Base-by-base conservation (phyloP, 129 eudicot species). In the Tagetes erecta region DNA sequence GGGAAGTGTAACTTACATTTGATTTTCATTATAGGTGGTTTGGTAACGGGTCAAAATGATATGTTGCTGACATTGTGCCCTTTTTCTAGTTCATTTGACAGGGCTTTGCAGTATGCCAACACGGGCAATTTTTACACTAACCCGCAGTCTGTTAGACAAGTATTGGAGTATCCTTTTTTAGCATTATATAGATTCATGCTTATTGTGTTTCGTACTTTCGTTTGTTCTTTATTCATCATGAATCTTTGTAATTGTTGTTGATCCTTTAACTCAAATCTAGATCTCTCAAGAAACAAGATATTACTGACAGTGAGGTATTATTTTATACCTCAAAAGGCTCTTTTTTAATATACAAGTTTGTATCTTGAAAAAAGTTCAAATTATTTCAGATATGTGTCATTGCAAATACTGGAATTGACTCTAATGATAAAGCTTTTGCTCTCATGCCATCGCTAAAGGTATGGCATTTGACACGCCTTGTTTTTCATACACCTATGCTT, bases 391-490 rank as follows among this genome's bases (percentile, higher is more conserved):
- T 92, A 27, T 87, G 98, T 72, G 53, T 87, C 78, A 87, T 92
- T 83, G 92, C 92, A 36, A 92, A 92, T 68, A 75, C 83, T 57
- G 81, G 80, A 70, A 83, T 91, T 41, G 98, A 92, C 66, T 70
- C 88, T 9, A 82, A 74, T 67, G 87, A 83, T 40, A 90, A 92
- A 80, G 92, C 86, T 72, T 92, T 84, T 75, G 96, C 90, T 65
- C 90, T 89, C 69, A 71, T 92, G 70, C 96, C 98, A 20, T 83
- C 90, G 51, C 75, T 92, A 55, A 89, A 89, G 98, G 92, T 89
- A 83, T 73, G 60, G 44, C 39, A 51, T 42, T 20, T 20, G 4
- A 47, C 38, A 56, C 14, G 8, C 66, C 44, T 33, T 66, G 31
- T 27, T 42, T 52, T 20, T 55, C 30, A 39, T 40, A 55, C 20